A percentile compares a stretch with the other conserved stretches of the same genome.
Evolutionary conservation across 2,329 filamentous ascomycete species (phyloP).

Genomic region (Cladophialophora psammophila): DNA sequence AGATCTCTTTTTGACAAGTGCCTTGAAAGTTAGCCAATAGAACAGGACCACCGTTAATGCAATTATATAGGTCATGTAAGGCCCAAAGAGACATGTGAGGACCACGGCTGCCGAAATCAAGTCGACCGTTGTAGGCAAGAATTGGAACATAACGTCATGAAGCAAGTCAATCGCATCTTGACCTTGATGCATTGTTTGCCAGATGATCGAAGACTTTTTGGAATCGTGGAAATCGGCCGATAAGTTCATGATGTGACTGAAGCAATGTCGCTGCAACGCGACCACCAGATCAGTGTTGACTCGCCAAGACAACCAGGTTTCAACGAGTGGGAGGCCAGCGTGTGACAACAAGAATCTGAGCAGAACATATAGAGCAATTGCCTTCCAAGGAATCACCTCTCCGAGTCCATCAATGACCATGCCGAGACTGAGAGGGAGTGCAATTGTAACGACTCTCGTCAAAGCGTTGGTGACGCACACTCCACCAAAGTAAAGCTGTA

Average conservation of each 20-base stretch:
- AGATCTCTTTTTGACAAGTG: constrained; percentile 50
- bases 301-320: constrained; percentile 61
- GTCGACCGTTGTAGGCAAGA: constrained; percentile 69
- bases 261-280: constrained; percentile 66
- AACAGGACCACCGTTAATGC: constrained; percentile 58
- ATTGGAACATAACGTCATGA: constrained; percentile 65
- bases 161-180: constrained; percentile 66
- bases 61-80: constrained; percentile 63
- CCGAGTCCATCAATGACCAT: constrained; percentile 76
- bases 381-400: constrained; percentile 60
- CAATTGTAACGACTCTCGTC: constrained; percentile 75
- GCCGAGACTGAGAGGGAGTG: constrained; percentile 82
- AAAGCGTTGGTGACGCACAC: constrained; percentile 73
- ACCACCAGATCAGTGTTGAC: constrained; percentile 66
- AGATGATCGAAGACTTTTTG: constrained; percentile 69
- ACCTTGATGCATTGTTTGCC: constrained; percentile 70
- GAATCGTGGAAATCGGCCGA: constrained; percentile 74
- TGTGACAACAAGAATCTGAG: constrained; percentile 59
- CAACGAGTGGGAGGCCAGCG: constrained; percentile 60
- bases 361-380: constrained; percentile 60
- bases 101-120: constrained; percentile 64
- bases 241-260: constrained; percentile 72
- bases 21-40: constrained; percentile 56
- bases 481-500: constrained; percentile 73
- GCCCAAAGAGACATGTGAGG: constrained; percentile 68